Evolutionary conservation across 2,329 filamentous ascomycete species (phyloP), one percentile per base, ranked within the genome.

Genomic region (Pseudogymnoascus sp.): DNA sequence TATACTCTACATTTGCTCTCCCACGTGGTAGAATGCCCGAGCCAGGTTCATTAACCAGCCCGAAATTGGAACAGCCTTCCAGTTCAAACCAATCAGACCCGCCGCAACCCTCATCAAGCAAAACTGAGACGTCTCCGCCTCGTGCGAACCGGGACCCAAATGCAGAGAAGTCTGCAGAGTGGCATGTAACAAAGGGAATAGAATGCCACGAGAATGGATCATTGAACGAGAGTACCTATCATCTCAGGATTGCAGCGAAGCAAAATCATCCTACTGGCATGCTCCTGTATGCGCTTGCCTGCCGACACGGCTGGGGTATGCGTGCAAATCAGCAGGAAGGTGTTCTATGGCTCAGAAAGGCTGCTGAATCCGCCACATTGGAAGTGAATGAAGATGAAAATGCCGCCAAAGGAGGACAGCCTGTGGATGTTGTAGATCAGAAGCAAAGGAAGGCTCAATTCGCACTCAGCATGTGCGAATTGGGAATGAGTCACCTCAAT

Each of bases 301-400:
- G 93, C 73, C 85, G 95, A 60, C 95, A 99, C 73, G 95, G 95
- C 59, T 99, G 95, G 95, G 95, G 95, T 16, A 97, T 97, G 91
- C 88, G 93, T 8, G 85, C 91, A 6, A 97, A 96, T 74, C 91
- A 91, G 71, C 83, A 83, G 59, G 95, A 99, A 76, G 95, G 91
- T 6, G 90, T 97, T 0, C 84, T 89, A 69, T 99, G 95, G 95
- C 79, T 99, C 63, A 87, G 91, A 53, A 95, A 93, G 73, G 95
- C 95, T 3, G 92, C 95, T 7, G 91, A 97, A 71, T 88, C 84
- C 62, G 91, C 91, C 3, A 88, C 89, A 63, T 78, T 91, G 28
- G 92, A 96, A 73, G 88, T 96, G 66, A 89, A 90, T 4, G 90
- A 93, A 60, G 90, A 95, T 61, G 90, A 93, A 72, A 86, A 88